phyloP scores from a whole-genome alignment of 176 grass and related monocot genomes.

The Aegilops longissima region DNA sequence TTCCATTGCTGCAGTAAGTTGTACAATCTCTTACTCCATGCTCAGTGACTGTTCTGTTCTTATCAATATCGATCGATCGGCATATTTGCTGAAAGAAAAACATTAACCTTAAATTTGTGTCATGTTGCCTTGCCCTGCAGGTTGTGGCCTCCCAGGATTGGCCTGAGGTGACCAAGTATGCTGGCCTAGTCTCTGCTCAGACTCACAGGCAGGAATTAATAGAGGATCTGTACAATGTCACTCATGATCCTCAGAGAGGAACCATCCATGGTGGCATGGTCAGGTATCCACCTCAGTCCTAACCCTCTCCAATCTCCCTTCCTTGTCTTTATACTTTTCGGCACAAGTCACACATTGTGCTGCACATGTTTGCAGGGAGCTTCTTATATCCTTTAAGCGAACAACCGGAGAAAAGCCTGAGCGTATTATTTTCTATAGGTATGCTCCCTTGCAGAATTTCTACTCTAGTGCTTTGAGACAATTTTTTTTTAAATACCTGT shows the following conservation, averaged over 20 bases:
- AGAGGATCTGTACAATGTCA: conserved; percentile 81
- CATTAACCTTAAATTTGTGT: not conserved
- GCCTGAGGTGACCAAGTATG: conserved; percentile 97
- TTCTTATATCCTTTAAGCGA: conserved; percentile 83
- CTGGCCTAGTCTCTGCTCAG: conserved; percentile 89
- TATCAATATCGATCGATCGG: not conserved
- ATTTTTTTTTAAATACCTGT: no score
- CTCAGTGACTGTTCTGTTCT: not conserved
- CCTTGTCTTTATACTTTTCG: not conserved
- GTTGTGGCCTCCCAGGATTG: conserved; percentile 97
- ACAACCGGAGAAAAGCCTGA: conserved; percentile 73
- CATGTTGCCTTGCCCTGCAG: conserved; percentile 23
- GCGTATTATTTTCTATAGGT: conserved; percentile 88
- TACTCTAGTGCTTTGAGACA: not conserved
- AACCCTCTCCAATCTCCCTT: not conserved
- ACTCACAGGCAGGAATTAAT: conserved; percentile 83
- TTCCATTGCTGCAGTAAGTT: conserved; percentile 82
- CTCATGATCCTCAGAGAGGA: conserved; percentile 71
- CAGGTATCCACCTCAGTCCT: conserved; percentile 32
- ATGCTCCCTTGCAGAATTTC: not conserved
- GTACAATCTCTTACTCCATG: not conserved
- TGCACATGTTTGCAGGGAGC: conserved; percentile 58
- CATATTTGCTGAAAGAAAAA: not conserved
- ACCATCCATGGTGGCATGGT: conserved; percentile 74
- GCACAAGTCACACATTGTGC: not conserved